Conservation (phyloP, 164 flowering plant genomes). For the Taxillus chinensis region DNA sequence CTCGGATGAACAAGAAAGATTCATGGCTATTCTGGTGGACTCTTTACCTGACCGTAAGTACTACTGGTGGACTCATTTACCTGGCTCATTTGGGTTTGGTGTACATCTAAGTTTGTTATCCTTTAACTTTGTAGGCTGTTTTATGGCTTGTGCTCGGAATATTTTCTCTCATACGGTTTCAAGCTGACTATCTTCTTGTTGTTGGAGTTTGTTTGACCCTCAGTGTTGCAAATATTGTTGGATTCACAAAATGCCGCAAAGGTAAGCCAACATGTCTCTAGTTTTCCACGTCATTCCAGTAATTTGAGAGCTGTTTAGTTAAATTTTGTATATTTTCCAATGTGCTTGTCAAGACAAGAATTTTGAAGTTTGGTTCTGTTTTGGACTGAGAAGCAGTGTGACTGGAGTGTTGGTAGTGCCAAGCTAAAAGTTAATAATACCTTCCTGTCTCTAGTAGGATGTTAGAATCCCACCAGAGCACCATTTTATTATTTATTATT, state of each 20-base stretch:
- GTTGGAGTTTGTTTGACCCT: slow-evolving; percentile 88
- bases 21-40: slow-evolving; percentile 99
- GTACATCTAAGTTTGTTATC: neutral
- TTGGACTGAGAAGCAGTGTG: no score
- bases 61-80: neutral
- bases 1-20: slow-evolving; percentile 95
- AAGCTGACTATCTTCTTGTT: slow-evolving; percentile 89
- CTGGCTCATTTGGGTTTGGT: neutral
- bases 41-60: slow-evolving; percentile 74
- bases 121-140: slow-evolving; percentile 48
- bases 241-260: slow-evolving; percentile 91
- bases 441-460: no score
- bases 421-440: no score
- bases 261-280: slow-evolving; percentile 30
- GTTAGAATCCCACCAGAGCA: no score
- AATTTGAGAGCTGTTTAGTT: no score
- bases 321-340: no score
- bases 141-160: slow-evolving; percentile 77
- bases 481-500: no score
- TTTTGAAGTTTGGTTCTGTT: no score
- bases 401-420: no score
- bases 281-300: no score
- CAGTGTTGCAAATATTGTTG: slow-evolving; percentile 85
- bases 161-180: slow-evolving; percentile 85
- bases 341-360: no score